Conservation (phyloP, 768 basidiomycete genomes). For the Lanmaoa rubissima region DNA sequence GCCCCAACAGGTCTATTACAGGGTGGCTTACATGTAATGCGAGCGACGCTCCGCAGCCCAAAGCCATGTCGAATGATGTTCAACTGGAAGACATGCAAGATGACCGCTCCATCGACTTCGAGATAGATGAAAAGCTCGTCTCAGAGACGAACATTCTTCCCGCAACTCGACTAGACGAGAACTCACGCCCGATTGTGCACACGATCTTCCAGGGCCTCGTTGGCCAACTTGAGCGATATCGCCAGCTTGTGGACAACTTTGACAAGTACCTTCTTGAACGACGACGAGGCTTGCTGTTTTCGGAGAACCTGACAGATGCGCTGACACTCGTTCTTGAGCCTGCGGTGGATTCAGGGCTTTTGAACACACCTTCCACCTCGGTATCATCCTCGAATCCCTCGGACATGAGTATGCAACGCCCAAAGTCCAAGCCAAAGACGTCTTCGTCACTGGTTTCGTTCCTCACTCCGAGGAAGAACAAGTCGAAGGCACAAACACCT, state of each 20-base stretch:
- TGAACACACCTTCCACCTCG: conserved; percentile 17
- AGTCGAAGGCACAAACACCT: conserved; percentile 33
- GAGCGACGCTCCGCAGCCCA: conserved; percentile 36
- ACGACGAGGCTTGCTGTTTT: conserved; percentile 85
- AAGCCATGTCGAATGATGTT: conserved; percentile 7
- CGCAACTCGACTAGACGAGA: conserved; percentile 67
- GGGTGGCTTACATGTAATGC: conserved; percentile 83
- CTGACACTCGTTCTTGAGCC: conserved; percentile 71
- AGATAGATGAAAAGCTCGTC: conserved; percentile 62
- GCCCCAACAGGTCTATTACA: conserved; percentile 80
- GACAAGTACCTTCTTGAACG: conserved; percentile 84
- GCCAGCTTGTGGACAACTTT: conserved; percentile 70
- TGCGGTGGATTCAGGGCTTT: conserved; percentile 40
- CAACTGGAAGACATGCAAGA: conserved; percentile 55
- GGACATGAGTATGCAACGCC: conserved; percentile 34
- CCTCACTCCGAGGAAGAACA: conserved; percentile 73
- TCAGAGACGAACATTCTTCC: conserved; percentile 58
- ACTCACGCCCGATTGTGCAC: conserved; percentile 75
- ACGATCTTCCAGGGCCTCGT: conserved; percentile 80
- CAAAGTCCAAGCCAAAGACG: conserved; percentile 53
- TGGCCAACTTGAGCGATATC: conserved; percentile 78
- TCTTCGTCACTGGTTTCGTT: conserved; percentile 73
- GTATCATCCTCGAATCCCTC: conserved; percentile 28
- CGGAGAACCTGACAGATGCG: conserved; percentile 90
- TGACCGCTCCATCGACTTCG: conserved; percentile 78